A percentile compares a stretch with the other conserved stretches of the same genome.
Conservation (phyloP, 1,139 yeast species). For the Scheffersomyces quercinus region DNA sequence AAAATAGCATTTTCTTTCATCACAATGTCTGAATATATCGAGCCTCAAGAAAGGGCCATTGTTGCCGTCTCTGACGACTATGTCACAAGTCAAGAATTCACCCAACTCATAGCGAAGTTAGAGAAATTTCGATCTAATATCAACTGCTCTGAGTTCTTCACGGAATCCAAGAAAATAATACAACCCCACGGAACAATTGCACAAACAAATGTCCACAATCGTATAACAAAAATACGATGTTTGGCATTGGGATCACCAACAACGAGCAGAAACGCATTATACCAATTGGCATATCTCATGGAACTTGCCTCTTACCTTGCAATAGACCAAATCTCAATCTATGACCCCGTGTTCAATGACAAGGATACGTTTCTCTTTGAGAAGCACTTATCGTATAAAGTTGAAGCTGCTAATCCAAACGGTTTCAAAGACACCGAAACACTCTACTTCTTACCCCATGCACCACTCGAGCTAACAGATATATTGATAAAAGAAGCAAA, state of each 20-base stretch:
- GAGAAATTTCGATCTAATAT: conserved; percentile 14
- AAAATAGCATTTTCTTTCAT: too few relatives aligned
- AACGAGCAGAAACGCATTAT: conserved; percentile 56
- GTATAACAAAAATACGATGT: conserved; percentile 50
- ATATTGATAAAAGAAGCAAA: conserved; percentile 28
- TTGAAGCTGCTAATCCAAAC: conserved; percentile 25
- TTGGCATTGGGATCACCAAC: conserved; percentile 73
- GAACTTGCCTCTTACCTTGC: conserved; percentile 31
- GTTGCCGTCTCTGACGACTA: background rate
- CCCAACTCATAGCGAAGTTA: conserved; percentile 1
- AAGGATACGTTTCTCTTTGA: conserved; percentile 41
- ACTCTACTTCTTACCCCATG: conserved; percentile 71
- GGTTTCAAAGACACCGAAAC: conserved; percentile 13
- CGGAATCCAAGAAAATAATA: conserved; percentile 17
- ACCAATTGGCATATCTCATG: conserved; percentile 60
- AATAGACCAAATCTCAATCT: conserved; percentile 42
- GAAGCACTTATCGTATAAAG: conserved; percentile 14
- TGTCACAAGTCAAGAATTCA: background rate
- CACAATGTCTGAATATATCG: background rate
- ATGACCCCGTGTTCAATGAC: conserved; percentile 62
- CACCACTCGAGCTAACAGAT: conserved; percentile 62
- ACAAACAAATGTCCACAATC: background rate
- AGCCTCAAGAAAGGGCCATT: background rate
- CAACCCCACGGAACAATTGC: conserved; percentile 6
- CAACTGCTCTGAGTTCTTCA: conserved; percentile 22